Percentiles rank a stretch among this genome's conserved stretches.
phyloP scores from a whole-genome alignment of 176 grass and related monocot genomes.

The Raddia guianensis region DNA sequence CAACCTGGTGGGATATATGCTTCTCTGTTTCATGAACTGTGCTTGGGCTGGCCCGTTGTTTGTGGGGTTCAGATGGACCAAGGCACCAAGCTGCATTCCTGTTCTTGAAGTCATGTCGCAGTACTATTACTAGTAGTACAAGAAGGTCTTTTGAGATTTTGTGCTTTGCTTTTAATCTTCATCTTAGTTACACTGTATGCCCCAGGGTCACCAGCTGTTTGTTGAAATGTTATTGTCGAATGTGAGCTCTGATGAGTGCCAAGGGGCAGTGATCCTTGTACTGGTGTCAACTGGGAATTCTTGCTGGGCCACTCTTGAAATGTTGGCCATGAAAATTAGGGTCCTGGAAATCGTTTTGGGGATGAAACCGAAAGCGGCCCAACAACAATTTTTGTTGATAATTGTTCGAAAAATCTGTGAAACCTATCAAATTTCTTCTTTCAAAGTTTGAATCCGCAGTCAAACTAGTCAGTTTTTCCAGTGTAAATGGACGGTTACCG shows the following conservation, averaged over 20 bases:
- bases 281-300: not conserved
- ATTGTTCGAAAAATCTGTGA: no score
- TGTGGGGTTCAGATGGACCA: not conserved
- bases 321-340: not conserved
- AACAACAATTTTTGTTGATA: no score
- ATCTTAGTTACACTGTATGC: not conserved
- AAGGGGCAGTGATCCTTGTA: not conserved
- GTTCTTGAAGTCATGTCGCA: not conserved
- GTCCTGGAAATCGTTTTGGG: no score
- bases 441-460: no score
- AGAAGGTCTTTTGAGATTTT: not conserved
- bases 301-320: not conserved
- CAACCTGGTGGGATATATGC: not conserved
- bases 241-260: not conserved
- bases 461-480: no score
- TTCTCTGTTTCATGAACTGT: not conserved
- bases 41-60: not conserved
- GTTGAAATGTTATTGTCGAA: constrained; percentile 33
- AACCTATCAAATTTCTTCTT: no score
- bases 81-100: not conserved
- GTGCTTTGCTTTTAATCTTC: not conserved
- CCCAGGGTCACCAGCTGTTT: constrained; percentile 10
- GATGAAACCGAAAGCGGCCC: no score
- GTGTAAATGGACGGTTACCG: no score
- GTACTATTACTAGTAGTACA: not conserved